Base-by-base conservation (phyloP, 306 rosid genomes). In the Cicer bijugum region DNA sequence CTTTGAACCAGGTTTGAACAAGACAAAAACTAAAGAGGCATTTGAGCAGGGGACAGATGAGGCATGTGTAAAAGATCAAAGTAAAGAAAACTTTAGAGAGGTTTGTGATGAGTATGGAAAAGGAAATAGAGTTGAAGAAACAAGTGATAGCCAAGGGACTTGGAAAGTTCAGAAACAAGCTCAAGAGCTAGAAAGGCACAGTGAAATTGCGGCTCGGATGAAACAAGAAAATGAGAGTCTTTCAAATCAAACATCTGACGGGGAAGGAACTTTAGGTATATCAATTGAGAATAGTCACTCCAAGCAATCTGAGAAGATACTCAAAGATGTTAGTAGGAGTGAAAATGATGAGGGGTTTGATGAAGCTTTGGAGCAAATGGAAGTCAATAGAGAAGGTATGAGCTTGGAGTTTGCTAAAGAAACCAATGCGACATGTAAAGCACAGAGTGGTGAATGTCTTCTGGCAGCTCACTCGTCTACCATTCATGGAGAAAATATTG, bases 1-100 rank as follows among this genome's bases (percentile, higher is more conserved):
- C 68, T 72, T 81, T 70, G 81, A 76, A 75, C 74, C 51, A 69
- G 79, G 84, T 48, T 82, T 82, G 76, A 79, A 74, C 77, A 81
- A 75, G 62, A 83, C 64, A 83, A 77, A 33, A 35, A 67, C 73
- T 77, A 44, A 68, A 61, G 73, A 52, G 76, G 45, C 43, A 64
- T 76, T 76, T 58, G 64, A 57, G 50, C 15, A 9, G 59, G 73
- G 68, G 78, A 15, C 17, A 60, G 61, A 74, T 23, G 78, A 81
- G 67, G 63, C 69, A 37, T 37, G 15, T 47, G 69, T 74, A 74
- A 55, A 55, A 71, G 83, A 76, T 66, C 85, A 81, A 39, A 10
- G 73, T 69, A 82, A 79, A 80, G 82, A 69, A 74, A 61, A 14
- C 63, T 42, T 12, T 17, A 80, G 55, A 50, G 80, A 78, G 72